Evolutionary conservation across 305 asterid species (phyloP).

Genomic region (Fraxinus velutina): DNA sequence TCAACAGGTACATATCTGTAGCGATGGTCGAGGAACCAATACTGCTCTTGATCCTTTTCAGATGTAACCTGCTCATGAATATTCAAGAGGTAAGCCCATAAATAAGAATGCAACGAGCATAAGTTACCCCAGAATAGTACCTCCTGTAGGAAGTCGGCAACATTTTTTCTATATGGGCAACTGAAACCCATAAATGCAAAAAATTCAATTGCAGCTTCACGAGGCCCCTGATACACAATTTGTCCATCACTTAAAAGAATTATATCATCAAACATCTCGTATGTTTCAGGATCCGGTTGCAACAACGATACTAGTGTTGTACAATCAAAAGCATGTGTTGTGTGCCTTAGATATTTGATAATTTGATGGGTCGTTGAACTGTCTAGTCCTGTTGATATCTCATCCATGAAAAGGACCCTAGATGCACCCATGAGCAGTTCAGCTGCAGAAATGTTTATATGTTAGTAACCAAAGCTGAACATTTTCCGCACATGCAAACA

Average conservation of each 20-base stretch:
- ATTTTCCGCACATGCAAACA: constrained; percentile 13
- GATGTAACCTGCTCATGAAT: constrained; percentile 47
- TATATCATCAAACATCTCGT: constrained; percentile 65
- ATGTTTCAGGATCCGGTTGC: constrained; percentile 84
- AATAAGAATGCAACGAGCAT: background rate
- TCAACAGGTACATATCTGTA: constrained; percentile 49
- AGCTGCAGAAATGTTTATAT: constrained; percentile 46
- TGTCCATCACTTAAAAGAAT: constrained; percentile 71
- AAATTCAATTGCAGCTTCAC: constrained; percentile 51
- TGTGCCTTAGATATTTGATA: constrained; percentile 55
- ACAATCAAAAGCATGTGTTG: constrained; percentile 54
- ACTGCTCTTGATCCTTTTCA: constrained; percentile 69
- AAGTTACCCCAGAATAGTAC: constrained; percentile 29
- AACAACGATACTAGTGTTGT: constrained; percentile 66
- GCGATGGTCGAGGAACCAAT: constrained; percentile 50
- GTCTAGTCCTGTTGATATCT: constrained; percentile 76
- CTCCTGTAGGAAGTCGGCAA: constrained; percentile 81
- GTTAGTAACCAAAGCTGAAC: constrained; percentile 33
- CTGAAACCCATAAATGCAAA: constrained; percentile 60
- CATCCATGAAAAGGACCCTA: constrained; percentile 70
- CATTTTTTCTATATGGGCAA: constrained; percentile 68
- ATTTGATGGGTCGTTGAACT: constrained; percentile 77
- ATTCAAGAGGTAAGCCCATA: constrained; percentile 24
- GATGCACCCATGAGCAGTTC: constrained; percentile 80
- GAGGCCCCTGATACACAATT: constrained; percentile 76